A percentile compares a stretch with the other conserved stretches of the same genome.
Evolutionary conservation across 139 green algal genomes (phyloP).

Genomic region (Haematococcus lacustris): DNA sequence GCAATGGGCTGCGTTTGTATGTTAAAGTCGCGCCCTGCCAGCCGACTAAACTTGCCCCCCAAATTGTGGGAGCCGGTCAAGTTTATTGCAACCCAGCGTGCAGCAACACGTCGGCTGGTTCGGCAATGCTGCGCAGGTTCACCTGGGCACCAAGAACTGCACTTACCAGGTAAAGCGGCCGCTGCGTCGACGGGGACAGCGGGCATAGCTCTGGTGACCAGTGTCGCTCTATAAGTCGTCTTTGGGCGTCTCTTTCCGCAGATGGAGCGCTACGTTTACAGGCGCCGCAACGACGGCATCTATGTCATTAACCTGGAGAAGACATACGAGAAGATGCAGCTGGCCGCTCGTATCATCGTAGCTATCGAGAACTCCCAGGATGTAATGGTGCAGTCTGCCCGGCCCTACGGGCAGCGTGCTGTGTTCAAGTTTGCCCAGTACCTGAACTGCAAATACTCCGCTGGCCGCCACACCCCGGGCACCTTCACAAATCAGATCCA

Average conservation of each 20-base stretch:
- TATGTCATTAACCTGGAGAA: constrained; percentile 98
- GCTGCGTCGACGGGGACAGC: neutral
- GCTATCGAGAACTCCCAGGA: constrained; percentile 94
- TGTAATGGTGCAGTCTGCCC: constrained; percentile 63
- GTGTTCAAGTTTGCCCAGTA: constrained; percentile 99
- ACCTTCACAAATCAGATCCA: constrained; percentile 99
- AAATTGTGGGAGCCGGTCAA: no score
- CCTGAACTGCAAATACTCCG: constrained; percentile 74
- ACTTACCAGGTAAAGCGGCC: constrained; percentile 2
- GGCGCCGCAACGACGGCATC: constrained; percentile 81
- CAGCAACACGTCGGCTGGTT: neutral
- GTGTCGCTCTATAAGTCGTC: no score
- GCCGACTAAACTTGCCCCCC: no score
- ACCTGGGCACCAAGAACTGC: constrained; percentile 86
- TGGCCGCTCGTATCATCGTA: constrained; percentile 96
- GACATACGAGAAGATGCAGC: constrained; percentile 98
- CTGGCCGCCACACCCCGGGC: constrained; percentile 97
- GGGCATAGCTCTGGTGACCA: neutral
- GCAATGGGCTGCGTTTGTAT: no score
- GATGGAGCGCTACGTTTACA: constrained; percentile 97
- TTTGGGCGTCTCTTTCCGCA: constrained; percentile 34
- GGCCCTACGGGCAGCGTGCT: constrained; percentile 91
- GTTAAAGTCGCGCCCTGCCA: no score
- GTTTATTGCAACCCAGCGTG: neutral
- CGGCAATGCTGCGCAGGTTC: constrained; percentile 13